phyloP scores from a whole-genome alignment of 495 filamentous ascomycete genomes.

The Penicillium verhagenii region DNA sequence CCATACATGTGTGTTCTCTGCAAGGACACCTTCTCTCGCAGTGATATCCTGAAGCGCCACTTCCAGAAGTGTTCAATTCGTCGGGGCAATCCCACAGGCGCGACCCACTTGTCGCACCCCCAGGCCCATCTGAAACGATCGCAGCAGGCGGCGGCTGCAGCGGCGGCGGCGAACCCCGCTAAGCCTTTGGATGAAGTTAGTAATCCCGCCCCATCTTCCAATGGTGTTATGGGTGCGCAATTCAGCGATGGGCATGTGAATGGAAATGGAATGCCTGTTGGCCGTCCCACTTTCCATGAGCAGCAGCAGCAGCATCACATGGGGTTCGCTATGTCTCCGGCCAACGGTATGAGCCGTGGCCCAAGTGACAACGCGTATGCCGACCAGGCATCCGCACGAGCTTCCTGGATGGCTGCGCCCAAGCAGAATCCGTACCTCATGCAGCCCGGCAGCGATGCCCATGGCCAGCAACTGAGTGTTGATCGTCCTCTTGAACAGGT shows the following conservation, averaged over 20 bases:
- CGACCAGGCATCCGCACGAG: conserved; percentile 40
- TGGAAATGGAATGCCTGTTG: conserved; percentile 41
- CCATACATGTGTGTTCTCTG: conserved; percentile 97
- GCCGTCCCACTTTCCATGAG: conserved; percentile 41
- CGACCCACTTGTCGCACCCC: conserved; percentile 87
- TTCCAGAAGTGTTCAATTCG: conserved; percentile 97
- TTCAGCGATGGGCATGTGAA: conserved; percentile 47
- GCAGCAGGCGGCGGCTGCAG: conserved; percentile 45
- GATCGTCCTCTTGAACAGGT: conserved; percentile 51
- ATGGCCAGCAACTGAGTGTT: conserved; percentile 48
- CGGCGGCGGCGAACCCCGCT: conserved; percentile 55
- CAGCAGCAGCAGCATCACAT: conserved; percentile 42
- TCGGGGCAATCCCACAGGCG: conserved; percentile 89
- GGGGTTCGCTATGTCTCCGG: conserved; percentile 46
- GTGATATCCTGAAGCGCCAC: conserved; percentile 96
- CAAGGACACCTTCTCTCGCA: conserved; percentile 97
- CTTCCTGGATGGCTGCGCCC: conserved; percentile 47
- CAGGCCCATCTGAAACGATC: conserved; percentile 82
- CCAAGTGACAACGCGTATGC: conserved; percentile 40
- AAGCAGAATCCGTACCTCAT: conserved; percentile 51
- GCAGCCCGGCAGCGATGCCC: conserved; percentile 41
- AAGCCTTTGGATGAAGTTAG: conserved; percentile 52
- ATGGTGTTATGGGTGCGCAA: conserved; percentile 45
- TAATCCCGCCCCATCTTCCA: conserved; percentile 43
- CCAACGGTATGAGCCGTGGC: conserved; percentile 48